A percentile compares a stretch with the other conserved stretches of the same genome.
Evolutionary conservation across 2,329 filamentous ascomycete species (phyloP).

Genomic region (Alternaria triticina): DNA sequence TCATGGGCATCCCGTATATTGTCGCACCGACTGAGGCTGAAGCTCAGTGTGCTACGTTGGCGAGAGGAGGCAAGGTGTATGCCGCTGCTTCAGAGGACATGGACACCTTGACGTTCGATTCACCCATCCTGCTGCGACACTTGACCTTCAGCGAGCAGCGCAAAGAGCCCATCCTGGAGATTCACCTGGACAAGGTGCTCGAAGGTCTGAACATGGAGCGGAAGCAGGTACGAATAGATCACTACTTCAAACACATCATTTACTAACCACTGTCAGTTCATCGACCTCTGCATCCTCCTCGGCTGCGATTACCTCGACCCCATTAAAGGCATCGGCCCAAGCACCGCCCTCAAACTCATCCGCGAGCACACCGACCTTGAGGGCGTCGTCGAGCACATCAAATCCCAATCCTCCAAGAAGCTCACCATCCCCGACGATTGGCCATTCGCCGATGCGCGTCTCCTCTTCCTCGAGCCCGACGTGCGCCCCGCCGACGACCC

Average conservation of each 20-base stretch:
- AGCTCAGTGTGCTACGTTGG: slow-evolving; percentile 91
- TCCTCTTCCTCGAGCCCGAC: slow-evolving; percentile 90
- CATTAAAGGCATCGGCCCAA: slow-evolving; percentile 90
- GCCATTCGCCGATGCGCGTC: slow-evolving; percentile 90
- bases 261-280: slow-evolving; percentile 67
- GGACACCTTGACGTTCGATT: slow-evolving; percentile 96
- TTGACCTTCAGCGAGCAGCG: slow-evolving; percentile 96
- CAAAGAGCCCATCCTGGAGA: slow-evolving; percentile 97
- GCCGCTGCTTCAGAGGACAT: slow-evolving; percentile 97
- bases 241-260: not conserved
- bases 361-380: slow-evolving; percentile 90
- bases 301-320: slow-evolving; percentile 98
- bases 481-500: slow-evolving; percentile 82
- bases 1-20: slow-evolving; percentile 97
- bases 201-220: slow-evolving; percentile 88
- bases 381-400: slow-evolving; percentile 83
- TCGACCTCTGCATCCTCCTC: slow-evolving; percentile 95
- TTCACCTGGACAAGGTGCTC: slow-evolving; percentile 84
- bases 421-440: slow-evolving; percentile 93
- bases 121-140: slow-evolving; percentile 88
- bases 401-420: slow-evolving; percentile 69
- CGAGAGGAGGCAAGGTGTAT: slow-evolving; percentile 91
- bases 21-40: slow-evolving; percentile 96
- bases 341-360: slow-evolving; percentile 90
- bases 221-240: slow-evolving; percentile 67